A percentile compares a stretch with the other conserved stretches of the same genome.
Conservation (phyloP, 768 basidiomycete species). For the Suillus subalutaceus region DNA sequence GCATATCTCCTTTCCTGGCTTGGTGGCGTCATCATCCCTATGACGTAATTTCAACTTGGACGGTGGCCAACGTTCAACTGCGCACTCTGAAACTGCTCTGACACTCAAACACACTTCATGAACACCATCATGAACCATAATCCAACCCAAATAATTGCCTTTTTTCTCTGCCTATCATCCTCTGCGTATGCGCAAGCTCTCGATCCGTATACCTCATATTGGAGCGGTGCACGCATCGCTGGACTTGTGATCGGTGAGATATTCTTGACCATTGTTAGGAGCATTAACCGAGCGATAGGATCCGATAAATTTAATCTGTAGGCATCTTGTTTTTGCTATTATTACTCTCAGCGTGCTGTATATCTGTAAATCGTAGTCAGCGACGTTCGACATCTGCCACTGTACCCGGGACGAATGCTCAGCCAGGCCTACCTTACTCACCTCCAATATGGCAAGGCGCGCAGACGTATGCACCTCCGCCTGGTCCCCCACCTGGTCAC, state of each 20-base stretch:
- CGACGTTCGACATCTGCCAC: constrained; percentile 7
- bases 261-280: too few species aligned
- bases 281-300: neutral
- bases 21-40: neutral
- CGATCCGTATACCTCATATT: constrained; percentile 15
- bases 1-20: constrained; percentile 1
- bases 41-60: neutral
- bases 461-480: constrained; percentile 11
- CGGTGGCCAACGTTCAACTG: neutral
- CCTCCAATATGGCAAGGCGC: constrained; percentile 16
- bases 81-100: neutral
- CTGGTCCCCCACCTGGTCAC: neutral
- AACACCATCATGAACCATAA: constrained; percentile 1
- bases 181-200: constrained; percentile 17
- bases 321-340: constrained; percentile 16
- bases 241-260: constrained; percentile 29
- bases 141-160: neutral
- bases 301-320: constrained; percentile 10
- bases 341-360: constrained; percentile 13
- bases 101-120: neutral
- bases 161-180: constrained; percentile 12
- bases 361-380: constrained; percentile 10
- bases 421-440: neutral
- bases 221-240: constrained; percentile 22
- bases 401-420: neutral